These are phyloP conservation scores for Pyrus hybrid DNA, from an alignment of 331 rosid species.

Conservation along the genomic window DNA sequence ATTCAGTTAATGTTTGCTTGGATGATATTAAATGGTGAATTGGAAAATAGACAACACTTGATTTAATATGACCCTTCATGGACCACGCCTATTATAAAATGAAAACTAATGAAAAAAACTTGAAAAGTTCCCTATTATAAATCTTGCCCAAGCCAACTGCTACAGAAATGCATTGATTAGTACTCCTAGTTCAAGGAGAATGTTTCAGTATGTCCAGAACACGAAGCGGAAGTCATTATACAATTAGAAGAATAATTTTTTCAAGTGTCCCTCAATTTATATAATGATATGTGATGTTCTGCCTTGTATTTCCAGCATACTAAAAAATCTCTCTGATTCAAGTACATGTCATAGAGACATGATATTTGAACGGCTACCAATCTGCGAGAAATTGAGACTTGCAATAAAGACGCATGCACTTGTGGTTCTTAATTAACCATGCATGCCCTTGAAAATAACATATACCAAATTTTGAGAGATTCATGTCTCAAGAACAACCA, in stretches of 20 bases:
- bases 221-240: no score
- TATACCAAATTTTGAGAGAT: background rate
- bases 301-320: rapidly evolving
- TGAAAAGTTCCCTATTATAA: no score
- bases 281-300: no score
- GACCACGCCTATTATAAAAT: background rate
- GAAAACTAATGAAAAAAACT: no score
- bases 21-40: background rate
- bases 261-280: no score
- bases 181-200: background rate
- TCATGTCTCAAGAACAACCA: background rate
- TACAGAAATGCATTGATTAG: background rate
- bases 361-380: background rate
- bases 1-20: background rate
- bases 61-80: background rate
- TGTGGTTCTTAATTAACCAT: background rate
- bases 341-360: background rate
- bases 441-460: background rate
- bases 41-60: background rate
- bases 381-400: background rate
- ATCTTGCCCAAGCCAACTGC: background rate
- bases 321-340: background rate
- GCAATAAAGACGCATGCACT: background rate
- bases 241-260: no score
- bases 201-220: no score